A percentile compares a stretch with the other conserved stretches of the same genome.
Evolutionary conservation across 2,329 filamentous ascomycete genomes (phyloP).

Genomic region (Hypocreales sp.): DNA sequence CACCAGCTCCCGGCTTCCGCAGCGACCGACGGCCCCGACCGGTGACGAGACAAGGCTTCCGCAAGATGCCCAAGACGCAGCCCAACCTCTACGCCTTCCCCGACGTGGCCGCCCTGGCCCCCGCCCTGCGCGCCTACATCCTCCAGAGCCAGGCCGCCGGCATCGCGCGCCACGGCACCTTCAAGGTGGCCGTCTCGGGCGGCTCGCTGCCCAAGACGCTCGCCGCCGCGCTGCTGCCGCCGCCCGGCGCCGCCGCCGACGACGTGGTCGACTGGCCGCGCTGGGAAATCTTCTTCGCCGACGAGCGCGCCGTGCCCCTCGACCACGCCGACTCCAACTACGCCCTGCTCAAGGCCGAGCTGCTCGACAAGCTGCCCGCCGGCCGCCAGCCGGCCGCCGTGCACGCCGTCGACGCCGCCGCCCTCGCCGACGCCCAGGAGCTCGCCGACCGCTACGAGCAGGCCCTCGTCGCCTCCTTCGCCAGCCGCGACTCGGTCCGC

Average conservation of each 20-base stretch:
- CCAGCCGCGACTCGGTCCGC: constrained; percentile 83
- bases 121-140: constrained; percentile 67
- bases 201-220: constrained; percentile 84
- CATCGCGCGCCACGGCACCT: constrained; percentile 62
- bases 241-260: constrained; percentile 27
- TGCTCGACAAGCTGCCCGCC: constrained; percentile 74
- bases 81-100: constrained; percentile 71
- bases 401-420: constrained; percentile 54
- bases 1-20: too few relatives aligned
- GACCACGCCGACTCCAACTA: constrained; percentile 94
- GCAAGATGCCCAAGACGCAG: constrained; percentile 35
- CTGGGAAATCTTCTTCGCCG: constrained; percentile 98
- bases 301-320: constrained; percentile 87
- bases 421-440: constrained; percentile 70
- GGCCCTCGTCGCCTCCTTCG: constrained; percentile 70
- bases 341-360: constrained; percentile 68
- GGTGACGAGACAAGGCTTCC: too few relatives aligned
- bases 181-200: constrained; percentile 87
- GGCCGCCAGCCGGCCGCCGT: constrained; percentile 51
- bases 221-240: constrained; percentile 63
- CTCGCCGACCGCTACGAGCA: constrained; percentile 91
- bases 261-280: constrained; percentile 63
- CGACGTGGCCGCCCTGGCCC: constrained; percentile 52
- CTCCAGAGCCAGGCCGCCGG: constrained; percentile 69
- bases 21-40: too few relatives aligned